Conservation (phyloP, 2,329 filamentous ascomycete species). For the Apiospora phragmitis region DNA sequence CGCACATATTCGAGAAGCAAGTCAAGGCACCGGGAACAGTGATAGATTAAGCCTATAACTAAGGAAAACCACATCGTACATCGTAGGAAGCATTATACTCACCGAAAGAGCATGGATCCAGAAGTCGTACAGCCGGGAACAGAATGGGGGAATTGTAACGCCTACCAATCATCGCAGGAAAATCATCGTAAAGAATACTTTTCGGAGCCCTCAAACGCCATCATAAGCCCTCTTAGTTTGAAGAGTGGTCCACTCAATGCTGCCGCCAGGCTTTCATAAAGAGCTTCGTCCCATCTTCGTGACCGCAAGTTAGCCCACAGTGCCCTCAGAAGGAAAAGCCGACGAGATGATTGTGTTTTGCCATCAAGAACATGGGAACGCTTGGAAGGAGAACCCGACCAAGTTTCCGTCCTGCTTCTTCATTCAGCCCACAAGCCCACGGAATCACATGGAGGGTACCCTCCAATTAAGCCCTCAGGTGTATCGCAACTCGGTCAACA, state of each 20-base stretch:
- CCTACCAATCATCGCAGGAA: conserved; percentile 3
- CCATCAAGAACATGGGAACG: conserved; percentile 12
- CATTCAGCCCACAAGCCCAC: conserved; percentile 23
- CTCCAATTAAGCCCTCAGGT: conserved; percentile 55
- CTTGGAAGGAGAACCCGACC: conserved; percentile 19
- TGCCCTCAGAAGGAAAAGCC: conserved; percentile 36
- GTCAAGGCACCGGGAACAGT: neutral
- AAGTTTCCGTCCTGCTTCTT: conserved; percentile 17
- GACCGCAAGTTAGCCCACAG: conserved; percentile 29
- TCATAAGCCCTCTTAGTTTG: conserved; percentile 34
- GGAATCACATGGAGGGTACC: conserved; percentile 32
- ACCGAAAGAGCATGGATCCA: conserved; percentile 1
- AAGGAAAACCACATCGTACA: conserved; percentile 5
- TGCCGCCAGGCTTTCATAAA: conserved; percentile 25
- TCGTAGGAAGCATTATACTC: conserved; percentile 7
- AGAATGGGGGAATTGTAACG: neutral
- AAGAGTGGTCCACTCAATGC: conserved; percentile 33
- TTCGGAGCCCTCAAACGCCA: conserved; percentile 34
- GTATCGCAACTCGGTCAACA: conserved; percentile 44
- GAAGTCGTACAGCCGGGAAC: neutral
- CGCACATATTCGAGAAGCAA: neutral
- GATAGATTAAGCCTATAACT: neutral
- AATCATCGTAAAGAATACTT: conserved; percentile 16
- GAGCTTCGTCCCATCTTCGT: conserved; percentile 35
- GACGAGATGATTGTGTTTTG: conserved; percentile 18